Evolutionary conservation across 2,329 filamentous ascomycete genomes (phyloP).

Genomic region (Scedosporium minutisporum): DNA sequence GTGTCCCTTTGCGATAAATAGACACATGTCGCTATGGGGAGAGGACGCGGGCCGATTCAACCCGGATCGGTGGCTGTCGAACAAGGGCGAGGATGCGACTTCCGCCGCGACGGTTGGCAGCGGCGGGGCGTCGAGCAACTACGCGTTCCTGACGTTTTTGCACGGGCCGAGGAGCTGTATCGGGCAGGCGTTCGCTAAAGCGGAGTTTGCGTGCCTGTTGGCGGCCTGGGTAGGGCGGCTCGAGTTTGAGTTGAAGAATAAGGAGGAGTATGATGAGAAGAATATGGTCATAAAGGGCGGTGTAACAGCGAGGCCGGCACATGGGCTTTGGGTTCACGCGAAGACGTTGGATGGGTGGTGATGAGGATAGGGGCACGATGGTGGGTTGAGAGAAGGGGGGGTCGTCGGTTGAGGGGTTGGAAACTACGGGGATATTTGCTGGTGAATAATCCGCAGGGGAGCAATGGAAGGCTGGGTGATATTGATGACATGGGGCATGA

Average conservation of each 20-base stretch:
- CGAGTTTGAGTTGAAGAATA: slow-evolving; percentile 46
- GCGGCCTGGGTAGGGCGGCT: slow-evolving; percentile 71
- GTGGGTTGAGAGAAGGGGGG: not conserved
- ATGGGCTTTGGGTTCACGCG: slow-evolving; percentile 61
- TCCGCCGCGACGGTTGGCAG: slow-evolving; percentile 56
- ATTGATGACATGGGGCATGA: no score
- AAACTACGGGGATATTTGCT: not conserved
- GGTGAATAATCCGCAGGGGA: no score
- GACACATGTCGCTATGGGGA: slow-evolving; percentile 63
- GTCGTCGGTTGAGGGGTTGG: not conserved
- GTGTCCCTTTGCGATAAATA: slow-evolving; percentile 59
- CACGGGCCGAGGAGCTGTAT: slow-evolving; percentile 84
- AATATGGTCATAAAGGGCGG: slow-evolving; percentile 54
- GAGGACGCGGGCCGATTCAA: slow-evolving; percentile 64
- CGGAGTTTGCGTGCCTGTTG: slow-evolving; percentile 76
- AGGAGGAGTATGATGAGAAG: slow-evolving; percentile 55
- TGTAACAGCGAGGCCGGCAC: slow-evolving; percentile 62
- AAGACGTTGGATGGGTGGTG: slow-evolving; percentile 60
- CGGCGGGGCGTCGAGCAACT: slow-evolving; percentile 24
- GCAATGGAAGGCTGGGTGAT: no score
- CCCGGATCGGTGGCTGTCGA: slow-evolving; percentile 64
- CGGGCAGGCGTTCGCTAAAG: slow-evolving; percentile 67
- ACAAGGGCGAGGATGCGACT: slow-evolving; percentile 35
- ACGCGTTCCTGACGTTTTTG: slow-evolving; percentile 70
- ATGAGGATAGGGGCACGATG: not conserved